phyloP scores from a whole-genome alignment of 257 asterid genomes.

The Solanum rostratum region DNA sequence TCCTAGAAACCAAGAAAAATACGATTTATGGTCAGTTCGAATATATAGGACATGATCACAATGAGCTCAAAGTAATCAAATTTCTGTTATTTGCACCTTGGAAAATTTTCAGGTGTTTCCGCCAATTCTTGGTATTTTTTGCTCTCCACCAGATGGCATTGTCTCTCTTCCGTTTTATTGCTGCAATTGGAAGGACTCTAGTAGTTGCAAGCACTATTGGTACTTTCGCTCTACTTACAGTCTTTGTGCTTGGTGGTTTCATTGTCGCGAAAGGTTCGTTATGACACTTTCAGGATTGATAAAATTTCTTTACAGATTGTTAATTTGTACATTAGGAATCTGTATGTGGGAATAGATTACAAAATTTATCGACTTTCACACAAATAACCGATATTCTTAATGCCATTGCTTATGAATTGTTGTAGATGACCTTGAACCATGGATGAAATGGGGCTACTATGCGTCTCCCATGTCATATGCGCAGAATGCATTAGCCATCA shows the following conservation, averaged over 20 bases:
- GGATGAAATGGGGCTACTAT: slow-evolving; percentile 25
- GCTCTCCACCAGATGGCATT: slow-evolving; percentile 92
- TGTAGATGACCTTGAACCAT: slow-evolving; percentile 19
- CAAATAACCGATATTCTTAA: not conserved
- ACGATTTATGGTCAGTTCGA: not conserved
- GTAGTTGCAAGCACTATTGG: slow-evolving; percentile 75
- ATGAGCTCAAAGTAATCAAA: not conserved
- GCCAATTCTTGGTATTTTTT: slow-evolving; percentile 67
- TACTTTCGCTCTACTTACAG: slow-evolving; percentile 61
- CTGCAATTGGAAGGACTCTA: slow-evolving; percentile 72
- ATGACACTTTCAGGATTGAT: not conserved
- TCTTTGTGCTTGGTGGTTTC: slow-evolving; percentile 90
- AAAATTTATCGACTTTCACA: not conserved
- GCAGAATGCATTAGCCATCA: slow-evolving; percentile 22
- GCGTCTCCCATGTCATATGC: slow-evolving; percentile 25
- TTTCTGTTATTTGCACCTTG: not conserved
- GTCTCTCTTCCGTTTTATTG: slow-evolving; percentile 71
- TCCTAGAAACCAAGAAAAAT: not conserved
- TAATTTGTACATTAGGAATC: not conserved
- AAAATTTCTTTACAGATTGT: not conserved
- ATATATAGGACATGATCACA: not conserved
- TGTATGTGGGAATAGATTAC: not conserved
- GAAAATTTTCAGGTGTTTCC: slow-evolving; percentile 52
- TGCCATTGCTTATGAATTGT: not conserved
- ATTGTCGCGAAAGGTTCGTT: slow-evolving; percentile 70